Evolutionary conservation across 2,329 filamentous ascomycete species (phyloP), one percentile per base, ranked within the genome.

Genomic region (Tolypocladium tundrense): DNA sequence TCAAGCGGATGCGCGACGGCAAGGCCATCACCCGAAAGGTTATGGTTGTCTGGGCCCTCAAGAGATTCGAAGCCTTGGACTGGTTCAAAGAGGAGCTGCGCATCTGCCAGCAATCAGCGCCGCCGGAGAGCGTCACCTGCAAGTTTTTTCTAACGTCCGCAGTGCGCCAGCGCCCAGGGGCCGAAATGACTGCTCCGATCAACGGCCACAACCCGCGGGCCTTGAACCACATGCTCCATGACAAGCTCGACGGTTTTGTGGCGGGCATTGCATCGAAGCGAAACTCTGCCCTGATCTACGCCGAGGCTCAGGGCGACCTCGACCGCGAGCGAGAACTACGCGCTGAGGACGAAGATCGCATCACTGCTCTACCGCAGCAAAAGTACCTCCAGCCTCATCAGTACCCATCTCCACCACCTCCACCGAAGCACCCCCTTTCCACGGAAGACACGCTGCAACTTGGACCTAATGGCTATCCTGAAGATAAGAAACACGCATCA

Each of bases 51-150:
- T 97, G 93, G 93, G 86, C 92, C 6, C 78, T 97, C 63, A 96
- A 94, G 73, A 85, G 89, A 58, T 85, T 94, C 16, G 93, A 97
- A 71, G 90, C 91, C 1, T 91, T 97, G 86, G 91, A 97, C 69
- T 97, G 93, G 93, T 97, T 97, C 79, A 89, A 90, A 63, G 92
- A 97, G 73, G 93, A 97, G 71, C 79, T 97, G 59, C 84, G 91
- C 53, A 96, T 97, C 66, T 96, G 93, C 73, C 84, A 91, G 65
- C 90, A 97, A 72, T 88, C 86, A 54, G 92, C 93, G 11, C 93
- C 93, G 1, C 88, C 90, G 0, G 90, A 94, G 68, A 88, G 89
- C 37, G 89, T 97, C 10, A 90, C 89, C 31, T 97, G 92, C 77
- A 92, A 96, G 70, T 97, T 97, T 77, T 97, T 91, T 73, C 89